Conservation (phyloP, 192 early-diverging fungal genomes). For the Rhizoclosmatium sp. region DNA sequence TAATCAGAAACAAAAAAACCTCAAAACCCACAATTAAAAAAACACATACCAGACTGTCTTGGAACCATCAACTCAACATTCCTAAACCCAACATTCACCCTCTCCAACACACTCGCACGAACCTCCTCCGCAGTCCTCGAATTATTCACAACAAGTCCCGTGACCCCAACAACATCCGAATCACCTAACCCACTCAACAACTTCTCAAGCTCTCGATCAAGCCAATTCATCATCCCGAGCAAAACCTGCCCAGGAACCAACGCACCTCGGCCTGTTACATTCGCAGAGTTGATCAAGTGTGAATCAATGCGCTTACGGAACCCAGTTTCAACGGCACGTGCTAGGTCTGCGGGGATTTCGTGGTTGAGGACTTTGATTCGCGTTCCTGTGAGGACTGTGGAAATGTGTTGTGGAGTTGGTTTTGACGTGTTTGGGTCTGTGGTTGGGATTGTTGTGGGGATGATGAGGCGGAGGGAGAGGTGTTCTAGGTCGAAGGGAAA, state of each 20-base stretch:
- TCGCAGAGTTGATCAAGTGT: not conserved
- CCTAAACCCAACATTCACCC: constrained; percentile 2
- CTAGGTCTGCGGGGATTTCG: constrained; percentile 21
- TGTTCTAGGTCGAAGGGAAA: constrained; percentile 40
- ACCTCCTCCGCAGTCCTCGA: constrained; percentile 19
- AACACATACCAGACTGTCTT: not conserved
- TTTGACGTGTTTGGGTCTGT: too few species aligned
- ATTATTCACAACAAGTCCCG: constrained; percentile 24
- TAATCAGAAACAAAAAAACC: not conserved
- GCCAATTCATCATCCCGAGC: constrained; percentile 56
- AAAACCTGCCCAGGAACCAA: constrained; percentile 30
- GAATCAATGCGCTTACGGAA: not conserved
- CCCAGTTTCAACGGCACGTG: constrained; percentile 27
- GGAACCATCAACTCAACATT: not conserved
- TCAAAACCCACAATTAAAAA: not conserved
- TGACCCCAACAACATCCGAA: constrained; percentile 23
- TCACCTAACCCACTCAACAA: constrained; percentile 43
- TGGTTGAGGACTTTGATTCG: constrained; percentile 30
- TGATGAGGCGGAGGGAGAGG: constrained; percentile 8
- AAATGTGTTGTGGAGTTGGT: not conserved
- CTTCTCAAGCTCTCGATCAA: constrained; percentile 67
- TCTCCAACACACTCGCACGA: constrained; percentile 36
- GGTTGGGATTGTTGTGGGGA: constrained; percentile 14
- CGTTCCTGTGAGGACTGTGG: constrained; percentile 16
- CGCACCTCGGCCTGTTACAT: not conserved